Evolutionary conservation across 202 grass and related monocot species (phyloP), one percentile per base, ranked within the genome.

Genomic region (Carex arenaria): DNA sequence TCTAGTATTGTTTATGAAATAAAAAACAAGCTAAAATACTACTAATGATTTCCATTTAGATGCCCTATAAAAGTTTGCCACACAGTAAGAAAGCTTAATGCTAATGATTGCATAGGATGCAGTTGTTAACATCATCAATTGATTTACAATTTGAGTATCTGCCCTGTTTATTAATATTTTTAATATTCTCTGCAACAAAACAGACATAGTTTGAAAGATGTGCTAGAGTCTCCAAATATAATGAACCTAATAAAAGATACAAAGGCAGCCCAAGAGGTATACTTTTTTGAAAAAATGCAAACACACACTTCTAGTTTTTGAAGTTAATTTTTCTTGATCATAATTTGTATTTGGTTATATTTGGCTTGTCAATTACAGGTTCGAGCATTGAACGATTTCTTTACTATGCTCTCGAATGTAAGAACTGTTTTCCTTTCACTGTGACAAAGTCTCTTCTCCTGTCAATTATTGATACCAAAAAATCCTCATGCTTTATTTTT

Each of bases 241-340:
- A 95, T 99, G 93, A 66, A 91, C 83, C 87, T 99, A 81, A 99
- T 95, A 88, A 99, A 99, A 90, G 93, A 99, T 90, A 95, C 96
- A 65, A 99, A 95, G 85, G 96, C 91, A 83, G 91, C 91, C 67
- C 89, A 95, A 64, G 96, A 95, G 93, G 95, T 95, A 89, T 80
- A 49, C 51, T 49, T 28, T 45, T 71, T 54, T 64, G 3, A 68
- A 75, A 69, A 38, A 61, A 36, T 61, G 53, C 18, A 28, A 74
- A 0, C 70, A 74, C 15, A 10, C 20, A 72, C 2, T 72, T 59
- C 7, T 34, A 18, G 28, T 77, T 59, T 77, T 32, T 36, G 5
- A 55, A 32, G 6, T 77, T 77, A 56, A 57, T 10, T 76, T 47
- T 43, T 7, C 7, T 43, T 47, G 18, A 43, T 78, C 20, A 18